Evolutionary conservation across 768 basidiomycete genomes (phyloP).

Genomic region (Gloeostereum incarnatum): DNA sequence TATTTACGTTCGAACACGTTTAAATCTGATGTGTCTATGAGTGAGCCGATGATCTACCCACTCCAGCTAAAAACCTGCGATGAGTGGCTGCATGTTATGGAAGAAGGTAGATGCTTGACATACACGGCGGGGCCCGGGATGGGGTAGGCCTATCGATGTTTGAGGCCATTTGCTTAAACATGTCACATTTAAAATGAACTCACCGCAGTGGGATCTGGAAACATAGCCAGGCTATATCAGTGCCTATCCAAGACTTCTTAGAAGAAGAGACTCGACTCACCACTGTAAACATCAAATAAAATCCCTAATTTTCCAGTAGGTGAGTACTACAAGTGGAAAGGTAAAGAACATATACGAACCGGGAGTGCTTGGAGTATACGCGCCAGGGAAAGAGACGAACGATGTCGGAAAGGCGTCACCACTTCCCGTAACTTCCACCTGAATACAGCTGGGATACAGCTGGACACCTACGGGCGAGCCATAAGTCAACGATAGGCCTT

Average conservation of each 20-base stretch:
- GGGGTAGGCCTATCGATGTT: conserved; percentile 20
- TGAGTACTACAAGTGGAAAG: conserved; percentile 1
- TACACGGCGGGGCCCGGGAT: conserved; percentile 35
- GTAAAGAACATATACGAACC: conserved; percentile 9
- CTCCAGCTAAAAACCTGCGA: too few species aligned
- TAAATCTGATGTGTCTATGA: too few species aligned
- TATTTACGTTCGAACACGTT: too few species aligned
- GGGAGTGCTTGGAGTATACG: conserved; percentile 26
- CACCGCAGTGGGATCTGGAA: too few species aligned
- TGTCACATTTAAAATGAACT: too few species aligned
- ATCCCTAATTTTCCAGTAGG: background rate
- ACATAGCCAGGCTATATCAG: conserved; percentile 18
- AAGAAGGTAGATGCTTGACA: too few species aligned
- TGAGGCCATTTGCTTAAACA: background rate
- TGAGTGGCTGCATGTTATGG: too few species aligned
- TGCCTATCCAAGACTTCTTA: conserved; percentile 8
- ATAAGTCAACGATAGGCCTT: too few species aligned
- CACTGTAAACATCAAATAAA: conserved; percentile 6
- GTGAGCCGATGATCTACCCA: too few species aligned
- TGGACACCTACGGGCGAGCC: conserved; percentile 37
- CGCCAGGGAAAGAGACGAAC: conserved; percentile 41
- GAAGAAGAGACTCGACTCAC: conserved; percentile 15
- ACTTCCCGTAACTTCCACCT: conserved; percentile 34
- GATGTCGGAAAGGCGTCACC: conserved; percentile 32
- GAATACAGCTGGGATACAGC: conserved; percentile 36